Conservation (phyloP, 2,329 filamentous ascomycete genomes). For the Pyrenophora tritici-repentis region DNA sequence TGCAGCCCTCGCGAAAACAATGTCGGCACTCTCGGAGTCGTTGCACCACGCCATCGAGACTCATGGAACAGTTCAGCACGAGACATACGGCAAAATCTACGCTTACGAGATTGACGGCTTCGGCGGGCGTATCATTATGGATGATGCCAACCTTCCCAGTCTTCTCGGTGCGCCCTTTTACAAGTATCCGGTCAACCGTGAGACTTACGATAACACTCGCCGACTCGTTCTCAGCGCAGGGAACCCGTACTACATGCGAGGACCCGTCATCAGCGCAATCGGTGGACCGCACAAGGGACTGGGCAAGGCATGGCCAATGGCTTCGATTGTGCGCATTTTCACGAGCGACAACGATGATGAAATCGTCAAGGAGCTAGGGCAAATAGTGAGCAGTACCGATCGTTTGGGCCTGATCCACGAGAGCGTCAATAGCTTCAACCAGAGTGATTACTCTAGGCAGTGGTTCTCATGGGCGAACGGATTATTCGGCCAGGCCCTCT, state of each 20-base stretch:
- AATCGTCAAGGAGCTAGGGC: constrained; percentile 51
- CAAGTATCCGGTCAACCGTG: constrained; percentile 56
- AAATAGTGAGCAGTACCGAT: constrained; percentile 55
- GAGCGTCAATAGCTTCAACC: constrained; percentile 57
- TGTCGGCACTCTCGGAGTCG: constrained; percentile 60
- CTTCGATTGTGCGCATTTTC: constrained; percentile 56
- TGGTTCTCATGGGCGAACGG: constrained; percentile 61
- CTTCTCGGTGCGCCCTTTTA: constrained; percentile 69
- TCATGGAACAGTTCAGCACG: constrained; percentile 49
- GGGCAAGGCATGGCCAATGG: constrained; percentile 58
- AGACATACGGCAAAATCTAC: constrained; percentile 49
- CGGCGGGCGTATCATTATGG: constrained; percentile 64
- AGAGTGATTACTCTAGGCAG: constrained; percentile 54
- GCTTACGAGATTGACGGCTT: constrained; percentile 57
- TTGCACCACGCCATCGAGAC: constrained; percentile 52
- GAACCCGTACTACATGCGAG: constrained; percentile 58
- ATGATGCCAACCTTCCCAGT: constrained; percentile 73
- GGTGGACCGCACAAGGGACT: constrained; percentile 56
- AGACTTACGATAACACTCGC: constrained; percentile 56
- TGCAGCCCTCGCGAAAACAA: constrained; percentile 59
- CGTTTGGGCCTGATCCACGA: constrained; percentile 58
- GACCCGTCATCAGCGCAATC: constrained; percentile 54
- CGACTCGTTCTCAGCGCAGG: constrained; percentile 49
- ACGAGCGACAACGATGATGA: constrained; percentile 56
- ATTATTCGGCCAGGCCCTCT: constrained; percentile 56